Evolutionary conservation across 176 grass and related monocot genomes (phyloP).

Genomic region (Aegilops umbellulata): DNA sequence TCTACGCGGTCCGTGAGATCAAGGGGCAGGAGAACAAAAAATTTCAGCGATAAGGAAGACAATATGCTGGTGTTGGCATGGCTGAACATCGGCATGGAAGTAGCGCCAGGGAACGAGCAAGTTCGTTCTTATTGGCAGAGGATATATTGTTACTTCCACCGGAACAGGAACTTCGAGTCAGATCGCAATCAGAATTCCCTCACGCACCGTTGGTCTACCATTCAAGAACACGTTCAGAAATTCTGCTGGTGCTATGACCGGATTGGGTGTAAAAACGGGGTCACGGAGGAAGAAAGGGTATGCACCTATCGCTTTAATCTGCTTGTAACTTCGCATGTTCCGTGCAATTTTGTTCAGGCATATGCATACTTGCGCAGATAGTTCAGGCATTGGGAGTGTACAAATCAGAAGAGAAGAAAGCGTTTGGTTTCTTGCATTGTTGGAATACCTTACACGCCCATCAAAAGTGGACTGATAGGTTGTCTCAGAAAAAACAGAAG

Average conservation of each 20-base stretch:
- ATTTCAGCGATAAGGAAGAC: constrained; percentile 7
- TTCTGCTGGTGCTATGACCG: background rate
- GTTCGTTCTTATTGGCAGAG: constrained; percentile 1
- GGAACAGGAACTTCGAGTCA: constrained; percentile 17
- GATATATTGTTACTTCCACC: background rate
- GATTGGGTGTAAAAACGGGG: background rate
- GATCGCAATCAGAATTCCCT: constrained; percentile 1
- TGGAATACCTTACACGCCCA: constrained; percentile 14
- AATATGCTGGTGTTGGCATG: constrained; percentile 8
- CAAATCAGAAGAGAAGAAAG: constrained; percentile 11
- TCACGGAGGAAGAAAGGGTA: constrained; percentile 8
- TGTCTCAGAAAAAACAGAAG: constrained; percentile 4
- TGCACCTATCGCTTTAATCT: background rate
- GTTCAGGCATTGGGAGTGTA: constrained; percentile 2
- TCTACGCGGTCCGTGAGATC: background rate
- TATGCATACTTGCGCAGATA: background rate
- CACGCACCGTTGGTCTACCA: background rate
- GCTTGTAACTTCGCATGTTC: background rate
- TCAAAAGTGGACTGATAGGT: constrained; percentile 15
- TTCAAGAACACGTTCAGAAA: constrained; percentile 3
- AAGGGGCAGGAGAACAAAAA: background rate
- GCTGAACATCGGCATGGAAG: background rate
- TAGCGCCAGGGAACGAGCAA: background rate
- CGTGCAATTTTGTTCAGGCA: background rate
- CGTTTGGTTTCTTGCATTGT: constrained; percentile 9